Evolutionary conservation across 805 yeast species (phyloP).

Genomic region (Pichia californica): DNA sequence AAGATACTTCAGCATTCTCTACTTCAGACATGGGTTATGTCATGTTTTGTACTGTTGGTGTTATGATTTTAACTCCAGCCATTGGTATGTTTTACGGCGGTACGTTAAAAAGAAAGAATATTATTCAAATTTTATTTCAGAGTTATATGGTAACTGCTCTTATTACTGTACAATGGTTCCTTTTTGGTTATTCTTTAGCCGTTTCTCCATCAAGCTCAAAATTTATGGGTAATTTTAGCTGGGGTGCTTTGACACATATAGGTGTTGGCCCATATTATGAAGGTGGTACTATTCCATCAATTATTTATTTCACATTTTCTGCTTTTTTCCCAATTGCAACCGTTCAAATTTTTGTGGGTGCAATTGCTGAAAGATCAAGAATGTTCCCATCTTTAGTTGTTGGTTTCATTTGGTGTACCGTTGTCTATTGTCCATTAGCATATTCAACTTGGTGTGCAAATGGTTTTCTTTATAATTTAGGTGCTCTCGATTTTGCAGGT

Average conservation of each 20-base stretch:
- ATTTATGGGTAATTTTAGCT: constrained; percentile 32
- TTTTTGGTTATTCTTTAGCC: constrained; percentile 41
- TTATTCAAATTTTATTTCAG: constrained; percentile 40
- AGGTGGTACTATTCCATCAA: constrained; percentile 44
- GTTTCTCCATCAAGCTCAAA: constrained; percentile 29
- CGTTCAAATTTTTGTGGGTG: constrained; percentile 41
- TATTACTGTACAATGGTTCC: constrained; percentile 37
- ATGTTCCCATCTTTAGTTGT: constrained; percentile 36
- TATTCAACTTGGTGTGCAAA: constrained; percentile 42
- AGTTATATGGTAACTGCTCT: constrained; percentile 36
- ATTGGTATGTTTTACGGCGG: constrained; percentile 43
- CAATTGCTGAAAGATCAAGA: constrained; percentile 39
- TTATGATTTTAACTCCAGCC: constrained; percentile 40
- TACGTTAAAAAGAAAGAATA: constrained; percentile 34
- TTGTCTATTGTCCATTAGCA: constrained; percentile 41
- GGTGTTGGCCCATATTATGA: constrained; percentile 35
- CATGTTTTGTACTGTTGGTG: constrained; percentile 41
- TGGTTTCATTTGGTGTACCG: constrained; percentile 35
- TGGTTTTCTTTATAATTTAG: constrained; percentile 39
- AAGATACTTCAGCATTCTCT: constrained; percentile 31
- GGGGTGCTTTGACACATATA: constrained; percentile 35
- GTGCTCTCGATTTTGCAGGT: constrained; percentile 43
- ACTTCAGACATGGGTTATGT: constrained; percentile 46
- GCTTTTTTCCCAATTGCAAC: constrained; percentile 43
- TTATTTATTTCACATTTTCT: constrained; percentile 38